These are phyloP conservation scores for Raphanus raphanistrum DNA, from an alignment of 345 rosid genomes.

Conservation along the genomic window DNA sequence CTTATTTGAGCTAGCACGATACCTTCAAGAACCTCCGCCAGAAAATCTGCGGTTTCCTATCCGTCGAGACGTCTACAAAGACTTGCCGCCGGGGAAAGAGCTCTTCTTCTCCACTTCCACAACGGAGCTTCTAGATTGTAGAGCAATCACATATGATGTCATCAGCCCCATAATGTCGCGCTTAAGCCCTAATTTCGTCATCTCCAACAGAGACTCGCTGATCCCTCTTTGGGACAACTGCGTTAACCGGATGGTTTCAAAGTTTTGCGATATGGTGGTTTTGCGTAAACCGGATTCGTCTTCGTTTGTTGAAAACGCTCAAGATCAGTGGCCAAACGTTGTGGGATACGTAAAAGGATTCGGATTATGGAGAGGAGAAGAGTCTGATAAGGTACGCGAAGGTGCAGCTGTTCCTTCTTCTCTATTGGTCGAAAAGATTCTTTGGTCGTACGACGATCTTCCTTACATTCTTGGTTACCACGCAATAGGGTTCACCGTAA, in stretches of 20 bases:
- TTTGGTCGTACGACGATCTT: conserved; percentile 85
- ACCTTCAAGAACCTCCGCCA: conserved; percentile 86
- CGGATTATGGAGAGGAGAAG: conserved; percentile 98
- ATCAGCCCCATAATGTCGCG: conserved; percentile 60
- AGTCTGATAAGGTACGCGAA: conserved; percentile 62
- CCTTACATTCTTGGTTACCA: conserved; percentile 86
- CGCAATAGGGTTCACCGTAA: conserved; percentile 74
- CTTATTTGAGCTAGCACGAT: conserved; percentile 80
- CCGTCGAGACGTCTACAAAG: conserved; percentile 73
- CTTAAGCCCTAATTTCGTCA: conserved; percentile 47
- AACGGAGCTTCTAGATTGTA: conserved; percentile 63
- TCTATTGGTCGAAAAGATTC: conserved; percentile 65
- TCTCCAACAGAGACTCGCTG: conserved; percentile 73
- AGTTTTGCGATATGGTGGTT: conserved; percentile 67
- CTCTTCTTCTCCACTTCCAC: conserved; percentile 67
- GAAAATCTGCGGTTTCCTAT: conserved; percentile 81
- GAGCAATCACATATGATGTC: conserved; percentile 62
- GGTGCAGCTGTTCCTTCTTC: conserved; percentile 63
- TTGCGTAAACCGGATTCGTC: conserved; percentile 55
- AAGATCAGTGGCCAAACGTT: conserved; percentile 91
- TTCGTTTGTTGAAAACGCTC: conserved; percentile 36
- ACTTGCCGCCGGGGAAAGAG: conserved; percentile 84
- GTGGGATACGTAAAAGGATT: conserved; percentile 70
- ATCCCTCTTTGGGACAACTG: conserved; percentile 91
- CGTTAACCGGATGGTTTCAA: conserved; percentile 71